Conservation (phyloP, 176 grass and related monocot genomes). For the Musa beccarii region DNA sequence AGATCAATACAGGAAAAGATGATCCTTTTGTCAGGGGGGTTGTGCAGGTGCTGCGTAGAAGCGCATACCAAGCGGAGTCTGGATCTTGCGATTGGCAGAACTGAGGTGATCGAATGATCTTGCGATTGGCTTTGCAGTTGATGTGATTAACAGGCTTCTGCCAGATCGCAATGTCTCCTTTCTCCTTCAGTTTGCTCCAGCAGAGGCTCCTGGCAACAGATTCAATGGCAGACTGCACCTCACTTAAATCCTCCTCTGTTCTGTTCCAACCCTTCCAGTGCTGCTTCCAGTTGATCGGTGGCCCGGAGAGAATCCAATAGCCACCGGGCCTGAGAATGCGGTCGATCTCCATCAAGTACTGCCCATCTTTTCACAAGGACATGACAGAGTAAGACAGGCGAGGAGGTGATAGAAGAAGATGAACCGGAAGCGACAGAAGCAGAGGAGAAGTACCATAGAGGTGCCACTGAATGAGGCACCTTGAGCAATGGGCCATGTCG, state of each 20-base stretch:
- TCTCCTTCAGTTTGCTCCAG: slow-evolving; percentile 6
- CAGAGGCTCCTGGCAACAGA: slow-evolving; percentile 6
- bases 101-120: neutral
- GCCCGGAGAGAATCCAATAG: slow-evolving; percentile 13
- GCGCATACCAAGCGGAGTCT: slow-evolving; percentile 1
- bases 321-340: slow-evolving; percentile 9
- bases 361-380: neutral
- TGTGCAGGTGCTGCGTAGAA: neutral
- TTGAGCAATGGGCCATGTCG: slow-evolving; percentile 29
- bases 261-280: slow-evolving; percentile 7
- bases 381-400: neutral
- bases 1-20: neutral
- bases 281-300: slow-evolving; percentile 16
- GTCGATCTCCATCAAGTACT: slow-evolving; percentile 16
- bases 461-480: slow-evolving; percentile 24
- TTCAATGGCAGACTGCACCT: slow-evolving; percentile 7
- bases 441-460: slow-evolving; percentile 24
- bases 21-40: neutral
- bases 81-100: slow-evolving; percentile 6
- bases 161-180: slow-evolving; percentile 11
- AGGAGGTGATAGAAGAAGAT: neutral
- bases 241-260: neutral
- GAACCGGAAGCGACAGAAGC: too few species aligned
- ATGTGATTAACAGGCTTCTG: slow-evolving; percentile 13
- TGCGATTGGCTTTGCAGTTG: slow-evolving; percentile 5